Evolutionary conservation across 2,329 filamentous ascomycete species (phyloP).

Genomic region (Ophiosphaerella herpotricha): DNA sequence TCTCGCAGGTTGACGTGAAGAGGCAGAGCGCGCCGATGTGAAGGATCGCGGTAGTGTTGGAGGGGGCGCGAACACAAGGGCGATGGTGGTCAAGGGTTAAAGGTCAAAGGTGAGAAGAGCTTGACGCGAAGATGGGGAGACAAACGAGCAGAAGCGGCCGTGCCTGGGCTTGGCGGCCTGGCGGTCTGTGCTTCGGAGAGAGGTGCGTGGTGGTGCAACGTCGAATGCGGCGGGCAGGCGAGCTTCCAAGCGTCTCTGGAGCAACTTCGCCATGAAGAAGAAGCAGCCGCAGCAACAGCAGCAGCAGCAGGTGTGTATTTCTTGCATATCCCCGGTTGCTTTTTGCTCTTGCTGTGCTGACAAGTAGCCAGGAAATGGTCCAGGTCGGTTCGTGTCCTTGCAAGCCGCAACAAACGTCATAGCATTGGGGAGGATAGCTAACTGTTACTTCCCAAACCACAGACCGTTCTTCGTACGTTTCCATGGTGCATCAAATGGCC

Average conservation of each 20-base stretch:
- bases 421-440: constrained; percentile 42
- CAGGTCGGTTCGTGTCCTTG: constrained; percentile 84
- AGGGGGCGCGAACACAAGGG: constrained; percentile 1
- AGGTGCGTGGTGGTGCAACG: constrained; percentile 4
- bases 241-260: constrained; percentile 2
- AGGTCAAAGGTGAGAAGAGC: constrained; percentile 16
- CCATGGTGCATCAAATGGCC: background rate
- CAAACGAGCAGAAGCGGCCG: constrained; percentile 17
- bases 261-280: constrained; percentile 47
- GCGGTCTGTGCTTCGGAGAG: constrained; percentile 8
- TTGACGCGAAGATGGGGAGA: constrained; percentile 29
- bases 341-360: constrained; percentile 24
- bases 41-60: background rate
- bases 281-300: constrained; percentile 49
- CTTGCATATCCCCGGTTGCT: background rate
- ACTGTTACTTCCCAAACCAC: constrained; percentile 31
- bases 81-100: background rate
- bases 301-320: constrained; percentile 44
- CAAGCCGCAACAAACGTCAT: constrained; percentile 29
- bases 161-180: constrained; percentile 27
- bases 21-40: background rate
- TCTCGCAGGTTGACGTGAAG: background rate
- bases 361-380: constrained; percentile 82
- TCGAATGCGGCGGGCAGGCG: constrained; percentile 19
- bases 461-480: constrained; percentile 47